Evolutionary conservation across 1,284 basidiomycete genomes (phyloP), one percentile per base, ranked within the genome.

Genomic region (Pseudomicrostroma phylloplanum): DNA sequence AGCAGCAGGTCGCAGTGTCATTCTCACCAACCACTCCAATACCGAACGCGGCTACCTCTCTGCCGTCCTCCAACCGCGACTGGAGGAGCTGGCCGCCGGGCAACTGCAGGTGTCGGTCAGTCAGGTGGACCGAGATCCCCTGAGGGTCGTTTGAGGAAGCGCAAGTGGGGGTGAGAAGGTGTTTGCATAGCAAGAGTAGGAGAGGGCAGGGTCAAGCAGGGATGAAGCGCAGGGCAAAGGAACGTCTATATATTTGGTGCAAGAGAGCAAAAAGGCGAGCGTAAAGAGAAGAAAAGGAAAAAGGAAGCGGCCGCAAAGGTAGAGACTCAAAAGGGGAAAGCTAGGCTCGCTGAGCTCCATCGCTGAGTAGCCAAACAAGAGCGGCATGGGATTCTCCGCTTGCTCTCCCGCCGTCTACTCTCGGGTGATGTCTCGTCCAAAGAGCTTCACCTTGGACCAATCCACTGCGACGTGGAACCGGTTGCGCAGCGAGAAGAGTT

Each of bases 21-120:
- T 79, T 40, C 62, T 77, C 21, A 65, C 73, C 13, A 72, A 76
- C 55, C 77, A 79, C 60, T 70, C 73, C 56, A 77, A 77, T 66
- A 72, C 70, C 3, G 77, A 79, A 62, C 64, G 76, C 56, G 68
- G 49, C 57, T 74, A 71, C 56, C 65, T 74, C 13, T 60, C 64
- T 25, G 66, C 64, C 59, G 67, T 72, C 8, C 62, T 74, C 15
- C 60, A 66, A 56, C 63, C 64, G 41, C 66, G 65, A 57, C 62
- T 74, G 43, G 56, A 60, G 39, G 36, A 56, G 17, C 65, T 66
- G 39, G 55, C 67, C 6, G 56, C 42, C 9, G 26, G 21, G 8
- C 43, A 61, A 19, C 63, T 63, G 49, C 43, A 54, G 1, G 54
- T 71, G 23, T 51, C 60, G 9, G 65, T 69, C 12, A 66, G 64